phyloP scores from a whole-genome alignment of 1,284 basidiomycete species.

The Malassezia furfur region DNA sequence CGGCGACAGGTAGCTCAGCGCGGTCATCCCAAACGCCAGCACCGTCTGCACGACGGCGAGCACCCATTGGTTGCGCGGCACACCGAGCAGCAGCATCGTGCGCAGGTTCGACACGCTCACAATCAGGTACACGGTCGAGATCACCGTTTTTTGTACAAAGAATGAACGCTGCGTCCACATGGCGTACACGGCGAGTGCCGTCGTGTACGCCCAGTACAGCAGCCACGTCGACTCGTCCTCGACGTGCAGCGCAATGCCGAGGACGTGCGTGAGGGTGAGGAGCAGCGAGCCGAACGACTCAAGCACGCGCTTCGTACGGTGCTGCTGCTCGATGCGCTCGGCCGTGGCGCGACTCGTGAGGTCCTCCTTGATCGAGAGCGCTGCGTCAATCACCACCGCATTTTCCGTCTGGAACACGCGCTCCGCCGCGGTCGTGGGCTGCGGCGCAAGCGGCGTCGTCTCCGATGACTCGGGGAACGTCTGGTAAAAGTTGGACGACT shows the following conservation, averaged over 20 bases:
- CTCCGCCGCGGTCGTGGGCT: slow-evolving; percentile 1
- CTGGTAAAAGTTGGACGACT: slow-evolving; percentile 12
- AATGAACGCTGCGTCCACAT: slow-evolving; percentile 25
- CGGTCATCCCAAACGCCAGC: slow-evolving; percentile 21
- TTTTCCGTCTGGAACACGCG: slow-evolving; percentile 43
- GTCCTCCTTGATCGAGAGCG: slow-evolving; percentile 30
- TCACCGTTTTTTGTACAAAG: slow-evolving; percentile 34
- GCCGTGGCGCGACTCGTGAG: slow-evolving; percentile 1
- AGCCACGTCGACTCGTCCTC: slow-evolving; percentile 24
- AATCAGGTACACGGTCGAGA: slow-evolving; percentile 26
- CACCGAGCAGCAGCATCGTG: slow-evolving; percentile 20
- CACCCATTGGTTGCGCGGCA: neutral
- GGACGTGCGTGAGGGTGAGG: slow-evolving; percentile 22
- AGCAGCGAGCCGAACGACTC: slow-evolving; percentile 25
- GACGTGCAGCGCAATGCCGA: slow-evolving; percentile 16
- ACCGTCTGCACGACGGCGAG: slow-evolving; percentile 19
- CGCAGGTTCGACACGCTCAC: slow-evolving; percentile 36
- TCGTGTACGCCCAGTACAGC: slow-evolving; percentile 31
- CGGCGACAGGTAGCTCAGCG: slow-evolving; percentile 34
- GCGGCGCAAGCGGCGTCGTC: neutral
- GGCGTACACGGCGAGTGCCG: slow-evolving; percentile 24
- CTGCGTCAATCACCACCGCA: slow-evolving; percentile 44
- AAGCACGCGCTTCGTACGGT: neutral
- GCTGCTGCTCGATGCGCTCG: slow-evolving; percentile 10
- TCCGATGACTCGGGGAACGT: neutral